Conservation (phyloP, 2,329 filamentous ascomycete genomes). For the Ambrosiella beaveri region DNA sequence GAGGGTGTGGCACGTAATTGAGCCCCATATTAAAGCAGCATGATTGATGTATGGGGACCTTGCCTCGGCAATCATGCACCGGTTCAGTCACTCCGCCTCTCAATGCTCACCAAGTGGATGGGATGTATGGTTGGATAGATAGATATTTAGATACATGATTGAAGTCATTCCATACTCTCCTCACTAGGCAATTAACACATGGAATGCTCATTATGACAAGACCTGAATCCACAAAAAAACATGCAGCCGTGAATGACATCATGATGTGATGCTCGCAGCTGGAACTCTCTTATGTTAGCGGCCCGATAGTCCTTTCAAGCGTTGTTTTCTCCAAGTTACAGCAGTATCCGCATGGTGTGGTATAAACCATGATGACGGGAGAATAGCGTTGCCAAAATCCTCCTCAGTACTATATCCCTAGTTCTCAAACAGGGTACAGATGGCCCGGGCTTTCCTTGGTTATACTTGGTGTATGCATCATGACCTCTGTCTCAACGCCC, state of each 20-base stretch:
- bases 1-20: not conserved
- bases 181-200: not conserved
- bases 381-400: not conserved
- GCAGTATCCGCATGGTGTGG: not conserved
- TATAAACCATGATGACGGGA: not conserved
- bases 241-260: not conserved
- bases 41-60: not conserved
- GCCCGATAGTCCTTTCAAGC: not conserved
- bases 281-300: not conserved
- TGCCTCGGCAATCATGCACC: too few species aligned
- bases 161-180: not conserved
- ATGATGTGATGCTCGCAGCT: not conserved
- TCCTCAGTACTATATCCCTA: not conserved
- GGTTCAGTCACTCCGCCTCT: too few species aligned
- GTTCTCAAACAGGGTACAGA: not conserved
- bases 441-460: not conserved
- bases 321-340: not conserved
- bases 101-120: too few species aligned
- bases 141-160: not conserved
- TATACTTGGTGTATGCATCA: conserved; percentile 5
- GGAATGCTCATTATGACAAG: not conserved
- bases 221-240: not conserved
- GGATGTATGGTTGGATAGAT: too few species aligned
- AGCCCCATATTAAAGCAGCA: not conserved
- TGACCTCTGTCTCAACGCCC: not conserved